Conservation (phyloP, 2,329 filamentous ascomycete genomes). For the Domatiomyces catenatus region DNA sequence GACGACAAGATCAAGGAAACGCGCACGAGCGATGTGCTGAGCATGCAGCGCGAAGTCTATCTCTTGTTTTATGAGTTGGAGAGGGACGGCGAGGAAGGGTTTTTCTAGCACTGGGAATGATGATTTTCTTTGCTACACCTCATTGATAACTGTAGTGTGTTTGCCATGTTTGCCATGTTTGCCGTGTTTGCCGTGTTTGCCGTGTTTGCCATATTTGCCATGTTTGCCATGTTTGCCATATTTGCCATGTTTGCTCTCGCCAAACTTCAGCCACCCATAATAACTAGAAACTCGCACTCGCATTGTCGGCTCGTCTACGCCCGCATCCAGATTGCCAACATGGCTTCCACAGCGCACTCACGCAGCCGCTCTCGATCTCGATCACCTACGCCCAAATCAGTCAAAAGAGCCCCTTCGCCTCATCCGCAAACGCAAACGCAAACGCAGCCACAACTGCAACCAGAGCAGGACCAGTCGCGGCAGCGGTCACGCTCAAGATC, state of each 20-base stretch:
- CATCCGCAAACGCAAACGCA: conserved; percentile 4
- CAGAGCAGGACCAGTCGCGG: conserved; percentile 12
- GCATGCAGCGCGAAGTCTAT: conserved; percentile 93
- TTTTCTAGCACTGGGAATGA: background rate
- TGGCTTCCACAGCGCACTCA: conserved; percentile 14
- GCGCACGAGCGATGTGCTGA: conserved; percentile 77
- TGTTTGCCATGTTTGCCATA: too few relatives aligned
- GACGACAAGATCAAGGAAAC: conserved; percentile 94
- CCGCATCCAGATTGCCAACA: background rate
- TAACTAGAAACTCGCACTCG: too few relatives aligned
- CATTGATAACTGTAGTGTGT: too few relatives aligned
- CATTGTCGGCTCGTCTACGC: too few relatives aligned
- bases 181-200: too few relatives aligned
- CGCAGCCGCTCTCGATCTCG: conserved; percentile 15
- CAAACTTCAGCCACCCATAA: too few relatives aligned
- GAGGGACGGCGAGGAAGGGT: conserved; percentile 22
- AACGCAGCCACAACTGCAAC: conserved; percentile 1
- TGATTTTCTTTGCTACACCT: too few relatives aligned
- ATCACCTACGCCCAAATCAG: conserved; percentile 13
- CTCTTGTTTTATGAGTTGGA: conserved; percentile 90
- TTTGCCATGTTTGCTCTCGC: background rate
- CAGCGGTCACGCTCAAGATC: conserved; percentile 23
- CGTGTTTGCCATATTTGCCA: too few relatives aligned
- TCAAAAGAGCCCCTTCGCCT: conserved; percentile 9
- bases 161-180: too few relatives aligned